These are phyloP conservation scores for Allium fistulosum DNA, from an alignment of 106 monocot genomes.

Conservation along the genomic window DNA sequence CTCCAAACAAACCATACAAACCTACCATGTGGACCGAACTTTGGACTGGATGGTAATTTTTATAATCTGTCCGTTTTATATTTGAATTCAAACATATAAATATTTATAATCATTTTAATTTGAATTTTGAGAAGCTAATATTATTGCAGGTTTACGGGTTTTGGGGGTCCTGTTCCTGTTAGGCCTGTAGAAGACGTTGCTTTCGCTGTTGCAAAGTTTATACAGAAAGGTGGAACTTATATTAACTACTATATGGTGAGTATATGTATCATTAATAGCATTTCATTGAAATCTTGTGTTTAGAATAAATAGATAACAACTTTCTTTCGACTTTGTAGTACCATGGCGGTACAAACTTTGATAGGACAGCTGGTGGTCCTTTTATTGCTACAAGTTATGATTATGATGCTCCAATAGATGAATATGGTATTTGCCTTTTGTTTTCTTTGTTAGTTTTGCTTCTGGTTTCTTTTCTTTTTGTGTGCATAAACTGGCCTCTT, in stretches of 20 bases:
- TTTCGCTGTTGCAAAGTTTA: conserved; percentile 84
- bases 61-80: too few species aligned
- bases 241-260: conserved; percentile 98
- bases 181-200: conserved; percentile 89
- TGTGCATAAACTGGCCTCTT: too few species aligned
- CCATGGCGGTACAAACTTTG: conserved; percentile 93
- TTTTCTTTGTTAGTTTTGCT: too few species aligned
- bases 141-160: conserved; percentile 68
- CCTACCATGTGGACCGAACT: conserved; percentile 92
- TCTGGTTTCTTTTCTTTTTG: too few species aligned
- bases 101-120: too few species aligned
- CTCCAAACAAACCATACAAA: conserved; percentile 78
- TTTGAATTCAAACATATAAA: too few species aligned
- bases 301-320: background rate
- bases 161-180: conserved; percentile 78
- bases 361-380: conserved; percentile 76
- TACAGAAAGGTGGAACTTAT: conserved; percentile 95
- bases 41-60: conserved; percentile 82
- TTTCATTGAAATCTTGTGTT: background rate
- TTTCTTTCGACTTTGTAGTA: conserved; percentile 22
- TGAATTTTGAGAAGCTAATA: too few species aligned
- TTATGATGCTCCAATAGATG: conserved; percentile 93
- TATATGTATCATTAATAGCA: background rate
- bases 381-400: conserved; percentile 91
- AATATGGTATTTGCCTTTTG: conserved; percentile 41